Evolutionary conservation across 371 early-diverging fungal genomes (phyloP).

Genomic region (Umbelopsis sp.): DNA sequence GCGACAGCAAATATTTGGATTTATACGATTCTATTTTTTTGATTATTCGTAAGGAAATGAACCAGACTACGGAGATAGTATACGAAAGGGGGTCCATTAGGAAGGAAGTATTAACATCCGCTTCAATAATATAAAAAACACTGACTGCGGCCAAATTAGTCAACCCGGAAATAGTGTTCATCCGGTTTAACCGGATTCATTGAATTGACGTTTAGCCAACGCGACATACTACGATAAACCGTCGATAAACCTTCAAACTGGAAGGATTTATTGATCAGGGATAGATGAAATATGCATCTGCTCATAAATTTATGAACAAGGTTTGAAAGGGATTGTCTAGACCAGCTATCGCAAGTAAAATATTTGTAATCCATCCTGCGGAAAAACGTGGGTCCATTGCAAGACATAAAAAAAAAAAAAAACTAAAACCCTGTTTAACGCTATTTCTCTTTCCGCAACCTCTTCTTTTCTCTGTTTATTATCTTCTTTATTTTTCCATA

Average conservation of each 20-base stretch:
- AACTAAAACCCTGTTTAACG: neutral
- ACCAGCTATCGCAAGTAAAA: neutral
- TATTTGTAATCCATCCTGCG: conserved; percentile 18
- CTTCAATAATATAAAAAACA: neutral
- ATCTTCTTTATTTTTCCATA: neutral
- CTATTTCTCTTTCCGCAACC: neutral
- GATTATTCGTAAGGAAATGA: too few species aligned
- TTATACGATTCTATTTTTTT: too few species aligned
- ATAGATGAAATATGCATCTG: neutral
- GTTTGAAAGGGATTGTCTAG: neutral
- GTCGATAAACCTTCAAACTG: too few species aligned
- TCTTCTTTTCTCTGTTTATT: neutral
- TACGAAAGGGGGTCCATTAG: too few species aligned
- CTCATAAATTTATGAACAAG: neutral
- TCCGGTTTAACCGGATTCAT: neutral
- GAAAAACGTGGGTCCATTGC: conserved; percentile 18
- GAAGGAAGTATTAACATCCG: too few species aligned
- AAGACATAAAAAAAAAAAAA: neutral
- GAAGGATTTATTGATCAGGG: neutral
- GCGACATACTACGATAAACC: too few species aligned
- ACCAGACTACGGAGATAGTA: too few species aligned
- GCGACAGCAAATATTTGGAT: too few species aligned
- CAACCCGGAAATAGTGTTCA: conserved; percentile 1
- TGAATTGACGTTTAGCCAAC: neutral
- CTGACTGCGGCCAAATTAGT: neutral